phyloP scores from a whole-genome alignment of 2,329 filamentous ascomycete genomes.

The Cephalotrichum gorgonifer region DNA sequence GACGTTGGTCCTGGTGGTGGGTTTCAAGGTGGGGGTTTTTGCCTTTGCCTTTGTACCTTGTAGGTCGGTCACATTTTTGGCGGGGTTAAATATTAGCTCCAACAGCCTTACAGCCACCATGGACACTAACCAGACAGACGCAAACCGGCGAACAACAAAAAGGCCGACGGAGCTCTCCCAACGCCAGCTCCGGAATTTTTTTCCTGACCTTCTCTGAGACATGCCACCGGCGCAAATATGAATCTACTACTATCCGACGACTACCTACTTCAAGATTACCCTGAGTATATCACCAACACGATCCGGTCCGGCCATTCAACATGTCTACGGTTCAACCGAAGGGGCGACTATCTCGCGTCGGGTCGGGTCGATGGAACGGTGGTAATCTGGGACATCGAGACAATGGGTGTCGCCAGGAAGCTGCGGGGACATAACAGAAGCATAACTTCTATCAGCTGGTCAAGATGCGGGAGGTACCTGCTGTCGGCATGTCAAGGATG shows the following conservation, averaged over 20 bases:
- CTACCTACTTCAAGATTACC: conserved; percentile 68
- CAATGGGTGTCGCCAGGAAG: conserved; percentile 91
- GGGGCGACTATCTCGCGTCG: conserved; percentile 88
- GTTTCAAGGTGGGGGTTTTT: not conserved
- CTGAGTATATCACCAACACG: conserved; percentile 78
- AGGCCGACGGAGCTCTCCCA: not conserved
- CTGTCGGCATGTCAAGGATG: conserved; percentile 91
- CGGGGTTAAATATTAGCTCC: not conserved
- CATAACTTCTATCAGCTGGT: conserved; percentile 94
- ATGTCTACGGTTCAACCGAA: conserved; percentile 78
- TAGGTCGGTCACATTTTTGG: not conserved
- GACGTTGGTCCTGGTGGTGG: not conserved
- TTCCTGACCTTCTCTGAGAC: not conserved
- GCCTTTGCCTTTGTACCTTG: no score
- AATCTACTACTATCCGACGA: conserved; percentile 52
- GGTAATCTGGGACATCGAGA: conserved; percentile 94
- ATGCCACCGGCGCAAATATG: conserved; percentile 25
- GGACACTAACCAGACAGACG: no score
- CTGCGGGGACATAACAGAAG: conserved; percentile 86
- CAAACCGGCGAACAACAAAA: no score
- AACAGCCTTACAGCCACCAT: not conserved
- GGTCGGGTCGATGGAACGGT: conserved; percentile 91
- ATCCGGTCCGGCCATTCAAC: conserved; percentile 63
- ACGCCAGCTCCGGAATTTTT: not conserved
- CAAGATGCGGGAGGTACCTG: conserved; percentile 78